Evolutionary conservation across 2,329 filamentous ascomycete genomes (phyloP).

Genomic region (Diaporthe humulicola): DNA sequence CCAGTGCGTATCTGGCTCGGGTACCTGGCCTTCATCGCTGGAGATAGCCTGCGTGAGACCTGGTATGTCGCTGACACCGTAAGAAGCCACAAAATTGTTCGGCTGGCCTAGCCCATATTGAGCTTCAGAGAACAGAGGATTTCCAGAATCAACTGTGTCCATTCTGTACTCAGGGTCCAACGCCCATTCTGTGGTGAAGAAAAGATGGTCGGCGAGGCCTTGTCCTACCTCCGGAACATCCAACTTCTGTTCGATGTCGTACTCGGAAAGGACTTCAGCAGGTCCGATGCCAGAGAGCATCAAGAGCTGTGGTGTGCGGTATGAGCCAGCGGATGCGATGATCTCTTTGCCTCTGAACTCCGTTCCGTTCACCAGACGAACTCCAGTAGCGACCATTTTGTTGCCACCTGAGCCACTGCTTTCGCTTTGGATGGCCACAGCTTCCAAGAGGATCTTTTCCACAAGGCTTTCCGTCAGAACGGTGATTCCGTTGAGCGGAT

Average conservation of each 20-base stretch:
- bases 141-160: conserved; percentile 11
- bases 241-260: conserved; percentile 45
- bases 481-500: conserved; percentile 30
- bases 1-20: not conserved
- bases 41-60: not conserved
- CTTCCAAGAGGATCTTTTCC: conserved; percentile 9
- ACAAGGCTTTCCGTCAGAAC: not conserved
- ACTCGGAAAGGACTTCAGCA: conserved; percentile 41
- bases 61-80: not conserved
- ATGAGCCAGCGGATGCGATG: conserved; percentile 48
- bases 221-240: conserved; percentile 50
- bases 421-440: not conserved
- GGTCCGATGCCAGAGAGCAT: conserved; percentile 51
- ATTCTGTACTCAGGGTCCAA: not conserved
- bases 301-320: conserved; percentile 50
- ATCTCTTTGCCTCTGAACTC: conserved; percentile 43
- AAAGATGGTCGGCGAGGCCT: conserved; percentile 39
- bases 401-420: not conserved
- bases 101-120: conserved; percentile 17
- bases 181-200: conserved; percentile 3
- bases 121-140: conserved; percentile 1
- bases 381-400: conserved; percentile 4
- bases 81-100: not conserved
- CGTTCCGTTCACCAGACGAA: conserved; percentile 7
- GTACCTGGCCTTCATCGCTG: not conserved